Base-by-base conservation (phyloP, 148 eudicot species). In the Persicaria tinctoria region DNA sequence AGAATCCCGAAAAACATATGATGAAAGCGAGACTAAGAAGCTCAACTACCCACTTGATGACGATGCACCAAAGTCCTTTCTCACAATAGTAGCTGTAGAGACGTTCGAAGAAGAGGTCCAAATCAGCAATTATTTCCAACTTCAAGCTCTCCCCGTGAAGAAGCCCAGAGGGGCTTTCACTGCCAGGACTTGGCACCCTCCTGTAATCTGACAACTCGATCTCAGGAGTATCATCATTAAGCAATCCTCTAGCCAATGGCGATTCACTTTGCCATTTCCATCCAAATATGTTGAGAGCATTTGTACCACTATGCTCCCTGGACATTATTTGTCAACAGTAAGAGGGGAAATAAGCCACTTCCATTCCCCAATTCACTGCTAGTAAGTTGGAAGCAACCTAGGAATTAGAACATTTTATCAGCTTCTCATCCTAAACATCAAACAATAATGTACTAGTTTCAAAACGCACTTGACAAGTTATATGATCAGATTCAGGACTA, bases 41-140 rank as follows among this genome's bases (percentile, higher is more conserved):
- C 80, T 94, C 98, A 72, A 90, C 91, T 51, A 92, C 87, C 98
- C 98, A 94, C 85, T 91, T 94, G 11, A 89, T 89, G 64, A 94
- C 89, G 47, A 94, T 91, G 88, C 98, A 94, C 96, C 93, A 92
- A 78, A 94, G 93, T 56, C 97, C 98, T 82, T 94, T 94, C 80
- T 91, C 98, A 70, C 98, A 90, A 63, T 94, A 94, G 73, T 94
- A 94, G 84, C 86, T 86, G 80, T 94, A 91, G 18, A 94, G 83
- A 81, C 93, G 87, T 83, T 94, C 97, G 56, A 90, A 94, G 81
- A 91, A 94, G 56, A 94, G 83, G 78, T 94, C 98, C 79, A 94
- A 82, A 82, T 94, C 97, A 72, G 91, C 78, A 73, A 91, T 91
- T 49, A 95, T 90, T 63, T 94, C 97, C 68, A 76, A 86, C 78